Percentiles rank a stretch among this genome's conserved stretches.
These are phyloP conservation scores for Trypethelium eluteriae DNA, from an alignment of 495 filamentous ascomycete genomes.

Conservation along the genomic window DNA sequence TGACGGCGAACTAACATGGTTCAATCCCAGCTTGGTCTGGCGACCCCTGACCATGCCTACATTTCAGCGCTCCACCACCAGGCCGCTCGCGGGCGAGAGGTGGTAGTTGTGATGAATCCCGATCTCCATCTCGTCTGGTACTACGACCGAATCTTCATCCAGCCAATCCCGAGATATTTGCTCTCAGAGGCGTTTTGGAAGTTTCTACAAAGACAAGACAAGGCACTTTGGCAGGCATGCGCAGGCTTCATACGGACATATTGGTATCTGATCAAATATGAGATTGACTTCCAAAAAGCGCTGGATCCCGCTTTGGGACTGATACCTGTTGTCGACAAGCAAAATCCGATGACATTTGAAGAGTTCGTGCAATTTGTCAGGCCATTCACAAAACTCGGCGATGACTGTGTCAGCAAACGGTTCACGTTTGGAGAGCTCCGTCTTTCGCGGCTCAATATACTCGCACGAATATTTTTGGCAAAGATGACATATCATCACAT, in stretches of 20 bases:
- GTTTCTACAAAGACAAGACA: constrained; percentile 22
- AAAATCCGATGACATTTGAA: too few species aligned
- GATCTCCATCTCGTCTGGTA: constrained; percentile 50
- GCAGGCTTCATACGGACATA: constrained; percentile 38
- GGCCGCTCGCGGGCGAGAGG: constrained; percentile 37
- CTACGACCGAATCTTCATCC: constrained; percentile 45
- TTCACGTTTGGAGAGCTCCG: constrained; percentile 43
- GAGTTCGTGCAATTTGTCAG: too few species aligned
- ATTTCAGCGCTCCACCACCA: constrained; percentile 36
- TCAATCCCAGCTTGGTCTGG: too few species aligned
- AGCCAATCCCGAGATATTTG: constrained; percentile 48
- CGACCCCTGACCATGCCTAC: too few species aligned
- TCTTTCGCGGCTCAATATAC: constrained; percentile 40
- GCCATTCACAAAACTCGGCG: too few species aligned
- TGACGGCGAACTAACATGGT: too few species aligned
- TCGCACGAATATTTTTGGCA: constrained; percentile 18
- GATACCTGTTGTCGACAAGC: constrained; percentile 4
- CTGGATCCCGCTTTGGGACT: constrained; percentile 23
- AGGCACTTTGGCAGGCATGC: too few species aligned
- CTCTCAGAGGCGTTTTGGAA: constrained; percentile 42
- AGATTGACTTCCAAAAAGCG: constrained; percentile 38
- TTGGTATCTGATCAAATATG: constrained; percentile 30
- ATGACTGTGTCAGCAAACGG: constrained; percentile 24
- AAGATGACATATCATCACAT: constrained; percentile 23
- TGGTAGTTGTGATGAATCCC: constrained; percentile 43